Conservation (phyloP, 768 basidiomycete genomes). For the Galerina sulciceps region DNA sequence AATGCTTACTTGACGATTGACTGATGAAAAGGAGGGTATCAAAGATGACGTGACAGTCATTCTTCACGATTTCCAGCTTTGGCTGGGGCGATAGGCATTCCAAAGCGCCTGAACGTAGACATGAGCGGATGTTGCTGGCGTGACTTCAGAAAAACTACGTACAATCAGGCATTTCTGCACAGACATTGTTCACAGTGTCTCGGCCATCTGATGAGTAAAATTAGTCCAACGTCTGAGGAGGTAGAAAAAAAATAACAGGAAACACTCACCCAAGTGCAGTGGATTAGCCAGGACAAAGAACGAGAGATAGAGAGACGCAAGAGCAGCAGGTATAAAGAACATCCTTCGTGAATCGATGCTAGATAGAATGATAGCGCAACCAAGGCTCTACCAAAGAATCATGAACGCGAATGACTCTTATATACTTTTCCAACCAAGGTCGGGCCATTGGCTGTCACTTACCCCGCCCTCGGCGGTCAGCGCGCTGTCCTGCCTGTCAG, state of each 20-base stretch:
- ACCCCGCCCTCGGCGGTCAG: no score
- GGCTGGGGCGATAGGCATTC: constrained; percentile 5
- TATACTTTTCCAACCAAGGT: no score
- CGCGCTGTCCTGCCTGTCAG: no score
- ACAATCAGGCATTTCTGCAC: constrained; percentile 16
- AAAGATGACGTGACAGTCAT: constrained; percentile 16
- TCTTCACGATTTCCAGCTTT: constrained; percentile 2
- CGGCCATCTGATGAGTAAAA: neutral
- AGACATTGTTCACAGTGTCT: constrained; percentile 8
- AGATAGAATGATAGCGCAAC: no score
- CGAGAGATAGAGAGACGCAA: neutral
- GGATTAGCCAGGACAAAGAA: neutral
- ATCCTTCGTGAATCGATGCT: neutral
- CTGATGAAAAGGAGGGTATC: constrained; percentile 13
- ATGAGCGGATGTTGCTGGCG: neutral
- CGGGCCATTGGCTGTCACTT: no score
- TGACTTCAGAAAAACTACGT: neutral
- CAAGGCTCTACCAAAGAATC: no score
- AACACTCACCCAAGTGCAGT: neutral
- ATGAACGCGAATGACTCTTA: no score
- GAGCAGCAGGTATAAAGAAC: neutral
- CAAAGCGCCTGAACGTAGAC: neutral
- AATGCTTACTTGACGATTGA: constrained; percentile 5
- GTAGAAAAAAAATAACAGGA: neutral
- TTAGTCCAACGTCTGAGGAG: neutral